Evolutionary conservation across 805 yeast species (phyloP), one percentile per base, ranked within the genome.

Genomic region (Lachancea mirantina): DNA sequence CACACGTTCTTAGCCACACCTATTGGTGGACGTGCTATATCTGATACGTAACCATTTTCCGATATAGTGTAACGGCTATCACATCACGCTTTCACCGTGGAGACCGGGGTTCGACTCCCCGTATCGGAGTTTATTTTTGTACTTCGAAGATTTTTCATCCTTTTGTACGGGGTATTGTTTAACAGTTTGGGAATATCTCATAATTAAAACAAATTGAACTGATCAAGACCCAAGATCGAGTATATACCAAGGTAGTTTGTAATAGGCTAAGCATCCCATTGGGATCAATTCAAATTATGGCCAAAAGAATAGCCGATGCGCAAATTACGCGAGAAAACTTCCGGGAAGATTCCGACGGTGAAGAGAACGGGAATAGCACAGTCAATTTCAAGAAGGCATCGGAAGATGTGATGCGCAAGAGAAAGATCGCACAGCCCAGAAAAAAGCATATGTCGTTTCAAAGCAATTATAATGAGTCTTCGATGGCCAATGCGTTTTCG

Each of bases 361-460:
- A 65, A 23, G 68, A 64, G 11, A 72, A 64, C 4, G 65, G 59
- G 6, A 23, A 30, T 11, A 24, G 39, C 18, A 14, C 30, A 26
- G 14, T 57, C 28, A 45, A 49, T 5, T 41, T 51, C 22, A 38
- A 46, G n/a, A 51, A 41, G 28, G 92, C 94, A 0, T 66, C 82
- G 1, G 64, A 71, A 3, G 75, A 67, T 4, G 76, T 74, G 5
- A 56, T 85, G 70, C 72, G 85, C 17, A 68, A 61, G 35, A 67
- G 96, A 48, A 80, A 76, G 61, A 81, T 84, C 36, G 70, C 83
- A 17, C 65, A 70, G 48, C 80, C 81, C 10, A 67, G 62, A 47
- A 58, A 62, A 15, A 68, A 68, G 50, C 44, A 60, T 17, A 18
- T 19, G 28, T 24, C 17, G 23, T 9, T 11, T 8, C 14, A 28